These are phyloP conservation scores for Inonotus hispidus DNA, from an alignment of 1,284 basidiomycete genomes.

Conservation along the genomic window DNA sequence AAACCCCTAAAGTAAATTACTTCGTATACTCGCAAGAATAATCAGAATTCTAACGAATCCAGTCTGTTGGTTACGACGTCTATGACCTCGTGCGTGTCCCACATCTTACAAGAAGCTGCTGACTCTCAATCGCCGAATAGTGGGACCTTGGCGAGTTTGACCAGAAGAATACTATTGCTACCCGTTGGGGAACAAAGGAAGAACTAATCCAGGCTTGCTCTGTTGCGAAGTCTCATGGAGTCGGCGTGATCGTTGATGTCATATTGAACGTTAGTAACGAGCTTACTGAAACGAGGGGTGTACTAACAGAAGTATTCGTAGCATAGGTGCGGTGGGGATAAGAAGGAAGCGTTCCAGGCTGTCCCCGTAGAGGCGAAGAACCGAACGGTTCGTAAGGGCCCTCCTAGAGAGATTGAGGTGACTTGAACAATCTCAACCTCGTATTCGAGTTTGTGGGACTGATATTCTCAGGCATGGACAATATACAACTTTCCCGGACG, in stretches of 20 bases:
- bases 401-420: constrained; percentile 68
- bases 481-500: constrained; percentile 80
- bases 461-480: constrained; percentile 67
- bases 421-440: not conserved
- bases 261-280: constrained; percentile 59
- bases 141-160: constrained; percentile 94
- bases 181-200: constrained; percentile 90
- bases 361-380: constrained; percentile 69
- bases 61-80: constrained; percentile 72
- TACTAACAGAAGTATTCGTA: constrained; percentile 26
- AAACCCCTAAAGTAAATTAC: constrained; percentile 40
- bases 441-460: not conserved
- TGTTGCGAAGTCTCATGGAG: constrained; percentile 48
- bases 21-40: not conserved
- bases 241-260: constrained; percentile 71
- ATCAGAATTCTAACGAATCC: constrained; percentile 31
- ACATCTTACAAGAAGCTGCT: not conserved
- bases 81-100: constrained; percentile 60
- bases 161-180: constrained; percentile 73
- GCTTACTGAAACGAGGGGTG: not conserved
- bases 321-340: constrained; percentile 85
- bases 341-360: constrained; percentile 69
- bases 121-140: constrained; percentile 29
- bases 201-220: constrained; percentile 69
- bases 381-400: constrained; percentile 52